phyloP scores from a whole-genome alignment of 2,329 filamentous ascomycete genomes.

The Nectriaceae sp. region DNA sequence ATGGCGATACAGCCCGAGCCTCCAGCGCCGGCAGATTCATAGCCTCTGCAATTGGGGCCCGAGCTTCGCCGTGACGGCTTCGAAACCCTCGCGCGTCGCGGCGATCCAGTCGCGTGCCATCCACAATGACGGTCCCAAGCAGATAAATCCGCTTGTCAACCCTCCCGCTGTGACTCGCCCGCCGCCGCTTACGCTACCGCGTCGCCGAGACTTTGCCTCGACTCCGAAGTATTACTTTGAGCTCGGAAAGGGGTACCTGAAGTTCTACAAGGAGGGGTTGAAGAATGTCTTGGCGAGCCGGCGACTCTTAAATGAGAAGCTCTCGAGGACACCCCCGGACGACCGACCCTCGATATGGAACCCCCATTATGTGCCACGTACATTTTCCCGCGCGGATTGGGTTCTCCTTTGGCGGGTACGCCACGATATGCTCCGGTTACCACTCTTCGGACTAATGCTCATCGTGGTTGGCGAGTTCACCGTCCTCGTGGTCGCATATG shows the following conservation, averaged over 20 bases:
- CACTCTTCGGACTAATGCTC: constrained; percentile 75
- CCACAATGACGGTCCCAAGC: constrained; percentile 29
- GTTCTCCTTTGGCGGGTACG: constrained; percentile 68
- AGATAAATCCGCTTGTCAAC: constrained; percentile 56
- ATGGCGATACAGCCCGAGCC: constrained; percentile 32
- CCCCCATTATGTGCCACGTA: constrained; percentile 35
- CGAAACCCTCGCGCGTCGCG: constrained; percentile 7
- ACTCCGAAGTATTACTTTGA: constrained; percentile 52
- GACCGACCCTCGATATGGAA: constrained; percentile 49
- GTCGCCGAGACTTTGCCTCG: constrained; percentile 42
- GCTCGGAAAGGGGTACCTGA: constrained; percentile 73
- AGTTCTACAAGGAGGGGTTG: constrained; percentile 87
- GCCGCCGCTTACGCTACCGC: constrained; percentile 65
- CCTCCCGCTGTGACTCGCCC: constrained; percentile 74
- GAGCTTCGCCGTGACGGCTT: constrained; percentile 1
- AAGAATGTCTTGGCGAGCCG: constrained; percentile 73
- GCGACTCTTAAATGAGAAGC: constrained; percentile 48
- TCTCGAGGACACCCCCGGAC: constrained; percentile 49
- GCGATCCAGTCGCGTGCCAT: constrained; percentile 24
- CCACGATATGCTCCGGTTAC: constrained; percentile 76
- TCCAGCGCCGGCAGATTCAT: constrained; percentile 17
- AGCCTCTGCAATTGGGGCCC: constrained; percentile 18
- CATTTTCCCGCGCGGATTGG: constrained; percentile 64
- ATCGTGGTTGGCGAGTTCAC: constrained; percentile 84
- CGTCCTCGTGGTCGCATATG: constrained; percentile 72